Percentiles rank a stretch among this genome's conserved stretches.
Conservation (phyloP, 1,139 yeast species). For the Kodamaea alishanica region DNA sequence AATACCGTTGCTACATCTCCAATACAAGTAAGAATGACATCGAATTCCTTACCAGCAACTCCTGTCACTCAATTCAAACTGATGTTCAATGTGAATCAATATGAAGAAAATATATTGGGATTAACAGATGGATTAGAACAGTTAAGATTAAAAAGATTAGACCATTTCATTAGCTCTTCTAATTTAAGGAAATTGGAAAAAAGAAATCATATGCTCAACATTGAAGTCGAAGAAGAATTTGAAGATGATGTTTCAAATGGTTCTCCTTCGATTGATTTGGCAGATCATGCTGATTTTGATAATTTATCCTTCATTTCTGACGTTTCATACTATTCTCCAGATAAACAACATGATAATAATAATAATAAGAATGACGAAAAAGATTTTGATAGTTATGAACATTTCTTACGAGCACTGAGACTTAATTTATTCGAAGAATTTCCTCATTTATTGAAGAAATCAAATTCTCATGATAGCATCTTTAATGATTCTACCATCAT, state of each 20-base stretch:
- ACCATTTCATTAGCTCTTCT: slow-evolving; percentile 23
- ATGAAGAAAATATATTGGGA: slow-evolving; percentile 7
- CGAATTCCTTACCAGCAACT: slow-evolving; percentile 25
- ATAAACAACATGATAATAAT: slow-evolving; percentile 7
- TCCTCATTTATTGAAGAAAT: slow-evolving; percentile 28
- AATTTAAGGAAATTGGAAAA: slow-evolving; percentile 8
- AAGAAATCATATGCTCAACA: background rate
- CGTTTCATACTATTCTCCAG: slow-evolving; percentile 25
- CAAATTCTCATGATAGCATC: slow-evolving; percentile 26
- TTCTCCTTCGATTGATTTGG: slow-evolving; percentile 8
- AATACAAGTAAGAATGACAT: slow-evolving; percentile 12
- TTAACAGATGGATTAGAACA: slow-evolving; percentile 16
- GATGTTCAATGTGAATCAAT: slow-evolving; percentile 1
- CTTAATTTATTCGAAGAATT: slow-evolving; percentile 30
- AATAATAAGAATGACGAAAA: slow-evolving; percentile 2
- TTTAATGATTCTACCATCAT: slow-evolving; percentile 11
- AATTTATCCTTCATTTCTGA: slow-evolving; percentile 26
- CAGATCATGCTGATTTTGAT: slow-evolving; percentile 18
- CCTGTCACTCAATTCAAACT: slow-evolving; percentile 5
- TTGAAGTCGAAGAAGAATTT: background rate
- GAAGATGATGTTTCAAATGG: background rate
- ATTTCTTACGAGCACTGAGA: slow-evolving; percentile 34
- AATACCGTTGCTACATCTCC: slow-evolving; percentile 18
- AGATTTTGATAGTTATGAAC: slow-evolving; percentile 31
- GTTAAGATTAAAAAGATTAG: slow-evolving; percentile 21